phyloP scores from a whole-genome alignment of 306 rosid species.

The Acacia melanoxylon region DNA sequence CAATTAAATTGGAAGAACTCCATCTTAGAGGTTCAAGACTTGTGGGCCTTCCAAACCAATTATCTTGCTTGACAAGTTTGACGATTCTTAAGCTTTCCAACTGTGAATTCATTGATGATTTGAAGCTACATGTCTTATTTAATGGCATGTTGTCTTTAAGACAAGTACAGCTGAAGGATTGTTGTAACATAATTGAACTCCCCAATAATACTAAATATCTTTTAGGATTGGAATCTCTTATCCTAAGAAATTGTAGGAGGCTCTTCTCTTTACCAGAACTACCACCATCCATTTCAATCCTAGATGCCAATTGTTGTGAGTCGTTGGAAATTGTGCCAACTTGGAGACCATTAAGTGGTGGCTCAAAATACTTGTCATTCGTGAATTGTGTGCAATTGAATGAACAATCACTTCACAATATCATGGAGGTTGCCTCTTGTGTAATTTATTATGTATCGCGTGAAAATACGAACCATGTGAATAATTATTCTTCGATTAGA shows the following conservation, averaged over 20 bases:
- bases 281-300: not conserved
- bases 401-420: not conserved
- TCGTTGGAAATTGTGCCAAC: not conserved
- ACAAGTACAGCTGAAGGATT: not conserved
- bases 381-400: not conserved
- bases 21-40: not conserved
- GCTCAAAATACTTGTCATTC: not conserved
- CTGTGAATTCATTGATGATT: not conserved
- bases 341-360: not conserved
- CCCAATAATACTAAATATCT: conserved; percentile 3
- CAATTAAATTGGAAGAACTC: not conserved
- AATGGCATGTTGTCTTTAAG: not conserved
- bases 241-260: fast-evolving
- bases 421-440: not conserved
- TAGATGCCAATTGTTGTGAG: no score
- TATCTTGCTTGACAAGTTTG: not conserved
- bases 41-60: not conserved
- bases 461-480: no score
- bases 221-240: not conserved
- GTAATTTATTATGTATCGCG: fast-evolving
- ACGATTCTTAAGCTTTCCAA: fast-evolving
- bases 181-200: not conserved
- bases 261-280: conserved; percentile 29
- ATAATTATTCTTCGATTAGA: no score
- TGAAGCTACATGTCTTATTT: not conserved